Percentiles rank a stretch among this genome's conserved stretches.
These are phyloP conservation scores for Ceratocystis albifundus DNA, from an alignment of 2,329 filamentous ascomycete species.

Conservation along the genomic window DNA sequence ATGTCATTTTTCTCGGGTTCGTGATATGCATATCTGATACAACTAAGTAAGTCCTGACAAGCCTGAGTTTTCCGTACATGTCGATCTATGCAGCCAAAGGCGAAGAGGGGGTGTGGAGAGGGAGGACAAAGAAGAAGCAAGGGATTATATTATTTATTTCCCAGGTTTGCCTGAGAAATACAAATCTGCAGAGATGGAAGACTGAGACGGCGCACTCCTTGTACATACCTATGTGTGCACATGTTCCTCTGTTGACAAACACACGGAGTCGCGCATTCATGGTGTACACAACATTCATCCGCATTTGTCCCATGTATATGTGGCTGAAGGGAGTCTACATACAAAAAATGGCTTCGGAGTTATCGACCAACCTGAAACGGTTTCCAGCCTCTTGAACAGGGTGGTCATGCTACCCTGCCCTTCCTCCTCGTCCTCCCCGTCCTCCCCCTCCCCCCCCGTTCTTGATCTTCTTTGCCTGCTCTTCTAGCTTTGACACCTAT, in stretches of 20 bases:
- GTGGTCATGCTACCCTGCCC: not conserved
- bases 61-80: slow-evolving; percentile 2
- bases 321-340: too few relatives aligned
- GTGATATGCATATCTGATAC: slow-evolving; percentile 12
- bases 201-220: not conserved
- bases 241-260: not conserved
- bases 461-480: not conserved
- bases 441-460: not conserved
- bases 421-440: too few relatives aligned
- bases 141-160: not conserved
- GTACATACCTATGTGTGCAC: not conserved
- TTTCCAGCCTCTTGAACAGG: not conserved
- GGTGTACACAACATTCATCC: not conserved
- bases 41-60: slow-evolving; percentile 1
- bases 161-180: not conserved
- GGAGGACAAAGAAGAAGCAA: not conserved
- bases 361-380: slow-evolving; percentile 10
- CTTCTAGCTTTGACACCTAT: not conserved
- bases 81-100: not conserved
- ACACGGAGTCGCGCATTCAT: not conserved
- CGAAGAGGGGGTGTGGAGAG: not conserved
- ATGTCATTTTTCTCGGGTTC: slow-evolving; percentile 4
- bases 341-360: slow-evolving; percentile 5
- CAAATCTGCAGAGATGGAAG: not conserved
- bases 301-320: too few relatives aligned